Base-by-base conservation (phyloP, 176 grass and related monocot genomes). In the Stipa capillata region DNA sequence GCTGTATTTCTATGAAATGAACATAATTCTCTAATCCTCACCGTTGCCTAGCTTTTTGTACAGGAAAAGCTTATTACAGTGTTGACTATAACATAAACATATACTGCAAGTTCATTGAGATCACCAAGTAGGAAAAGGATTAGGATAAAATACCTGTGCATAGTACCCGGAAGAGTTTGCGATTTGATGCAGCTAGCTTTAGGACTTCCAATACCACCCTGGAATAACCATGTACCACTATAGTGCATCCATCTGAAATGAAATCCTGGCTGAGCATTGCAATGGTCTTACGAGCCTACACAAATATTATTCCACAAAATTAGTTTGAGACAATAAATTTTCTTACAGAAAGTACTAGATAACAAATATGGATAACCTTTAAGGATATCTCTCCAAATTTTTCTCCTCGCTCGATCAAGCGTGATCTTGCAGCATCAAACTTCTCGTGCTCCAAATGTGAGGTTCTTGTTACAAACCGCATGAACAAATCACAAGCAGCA, bases 311-410 rank as follows among this genome's bases (percentile, higher is more conserved):
- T 1, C 16, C 28, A 72, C 4, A 13, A 60, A 79, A 54, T 85
- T 69, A 71, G 23, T 17, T 21, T 54, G 49, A 71, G 31, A 16
- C 3, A n/a, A 41, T 39, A 84, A 23, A 65, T 42, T 55, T 2
- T 56, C 49, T 44, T 44, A 23, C 3, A 41, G 62, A 68, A 23
- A 70, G n/a, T 50, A 73, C 16, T n/a, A 67, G 18, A 65, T 48
- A 1, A 11, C 10, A 74, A 50, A 18, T 81, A 4, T 25, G n/a
- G 35, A 42, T 36, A 41, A 95, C 96, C 96, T 99, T 99, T 75
- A 99, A 69, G 14, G 96, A 99, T 65, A 99, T 99, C 74, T 95
- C 96, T 77, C 96, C 92, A 87, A 99, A 99, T 68, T 95, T 98
- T 80, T 99, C 96, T 23, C 92, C 96, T n/a, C 96, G 88, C 65